Evolutionary conservation across 306 rosid species (phyloP).

Genomic region (Cicer chorassanicum): DNA sequence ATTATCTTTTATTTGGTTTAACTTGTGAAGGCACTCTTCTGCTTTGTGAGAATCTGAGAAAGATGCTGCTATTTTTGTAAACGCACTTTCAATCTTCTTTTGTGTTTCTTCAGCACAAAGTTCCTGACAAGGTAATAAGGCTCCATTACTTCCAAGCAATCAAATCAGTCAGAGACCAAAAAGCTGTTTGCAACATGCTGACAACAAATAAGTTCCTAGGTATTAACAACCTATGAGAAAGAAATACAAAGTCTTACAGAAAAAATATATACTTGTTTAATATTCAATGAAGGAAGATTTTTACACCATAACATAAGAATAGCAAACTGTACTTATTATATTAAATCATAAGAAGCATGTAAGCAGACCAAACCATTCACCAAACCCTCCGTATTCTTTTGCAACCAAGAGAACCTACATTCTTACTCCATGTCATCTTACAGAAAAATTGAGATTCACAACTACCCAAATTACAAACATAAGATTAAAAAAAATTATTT

Average conservation of each 20-base stretch:
- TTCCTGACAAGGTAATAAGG: constrained; percentile 60
- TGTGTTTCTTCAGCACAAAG: constrained; percentile 66
- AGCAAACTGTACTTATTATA: constrained; percentile 12
- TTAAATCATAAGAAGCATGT: constrained; percentile 34
- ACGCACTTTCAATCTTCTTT: constrained; percentile 53
- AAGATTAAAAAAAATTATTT: constrained; percentile 3
- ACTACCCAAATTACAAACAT: background rate
- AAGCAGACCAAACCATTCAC: constrained; percentile 15
- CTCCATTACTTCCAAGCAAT: constrained; percentile 32
- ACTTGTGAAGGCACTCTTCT: constrained; percentile 69
- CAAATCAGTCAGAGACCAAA: constrained; percentile 41
- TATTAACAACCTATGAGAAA: constrained; percentile 9
- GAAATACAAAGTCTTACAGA: background rate
- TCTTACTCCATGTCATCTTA: background rate
- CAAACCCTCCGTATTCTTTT: constrained; percentile 13
- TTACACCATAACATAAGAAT: constrained; percentile 2
- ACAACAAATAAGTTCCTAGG: constrained; percentile 4
- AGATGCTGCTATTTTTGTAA: constrained; percentile 66
- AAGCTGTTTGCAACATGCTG: constrained; percentile 19
- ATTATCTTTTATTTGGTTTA: constrained; percentile 76
- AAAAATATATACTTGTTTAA: background rate
- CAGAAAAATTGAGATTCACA: background rate
- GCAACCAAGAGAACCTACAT: constrained; percentile 28
- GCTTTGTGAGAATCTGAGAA: constrained; percentile 82
- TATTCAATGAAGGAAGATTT: constrained; percentile 20